Base-by-base conservation (phyloP, 1,284 basidiomycete species). In the Phlebopus sp. region DNA sequence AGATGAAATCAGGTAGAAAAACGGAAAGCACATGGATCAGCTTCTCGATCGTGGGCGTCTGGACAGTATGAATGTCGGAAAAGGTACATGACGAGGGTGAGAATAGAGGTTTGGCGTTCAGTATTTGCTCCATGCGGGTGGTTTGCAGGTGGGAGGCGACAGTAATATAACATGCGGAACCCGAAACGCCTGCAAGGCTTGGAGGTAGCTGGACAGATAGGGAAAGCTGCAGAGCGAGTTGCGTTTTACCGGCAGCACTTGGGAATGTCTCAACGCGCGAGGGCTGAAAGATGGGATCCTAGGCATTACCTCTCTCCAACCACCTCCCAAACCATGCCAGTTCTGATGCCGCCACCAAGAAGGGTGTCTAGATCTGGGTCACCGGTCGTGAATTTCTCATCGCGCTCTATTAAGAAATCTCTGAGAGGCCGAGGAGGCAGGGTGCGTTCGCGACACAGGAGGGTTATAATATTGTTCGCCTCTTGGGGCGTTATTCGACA, bases 181-280 rank as follows among this genome's bases (percentile, higher is more conserved):
- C 89, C 39, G 59, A 73, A 39, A 81, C 66, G 35, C 80, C 82
- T 10, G 76, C 79, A 3, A 70, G 67, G 34, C 63, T 63, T 47
- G 14, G 58, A 35, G 86, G 81, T 1, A 90, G 72, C 62, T 94
- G 92, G 1, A 88, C 85, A 15, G 78, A 73, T 19, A 95, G 69
- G 4, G 89, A 83, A 4, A 91, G 73, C 55, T 92, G 87, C 14
- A 95, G 73, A 1, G 86, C 86, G 3, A 95, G 68, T 58, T 94
- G 91, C 1, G 90, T 92, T 68, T 96, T 96, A 27, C 92, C 92
- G 19, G 91, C 82, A 19, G 90, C 84, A 64, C 92, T 95, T 23
- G 57, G 14, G 40, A 40, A 52, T 13, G 29, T n/a, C 17, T 58
- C 25, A 51, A 39, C 32, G 27, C 30, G 35, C 10, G 23, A 35